Base-by-base conservation (phyloP, 805 yeast species). In the Starmerella gropengiesseri region DNA sequence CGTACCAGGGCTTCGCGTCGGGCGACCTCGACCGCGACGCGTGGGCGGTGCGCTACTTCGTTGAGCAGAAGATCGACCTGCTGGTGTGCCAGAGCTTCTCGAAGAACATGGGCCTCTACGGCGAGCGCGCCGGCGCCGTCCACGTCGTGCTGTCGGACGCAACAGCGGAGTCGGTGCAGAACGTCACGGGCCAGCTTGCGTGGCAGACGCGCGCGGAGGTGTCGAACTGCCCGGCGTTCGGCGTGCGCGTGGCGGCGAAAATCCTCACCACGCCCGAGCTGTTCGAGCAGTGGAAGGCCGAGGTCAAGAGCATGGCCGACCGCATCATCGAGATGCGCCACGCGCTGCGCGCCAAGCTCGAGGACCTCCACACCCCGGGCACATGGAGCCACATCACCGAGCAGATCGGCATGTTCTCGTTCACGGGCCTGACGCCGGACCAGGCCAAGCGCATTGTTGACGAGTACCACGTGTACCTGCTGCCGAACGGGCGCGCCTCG, bases 321-420 rank as follows among this genome's bases (percentile, higher is more conserved):
- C 75, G 97, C 59, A 89, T 91, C 60, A 68, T 66, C 49, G 62
- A 70, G 54, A 87, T 86, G 94, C 80, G 97, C 67, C 59, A 65
- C 25, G 71, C 69, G 16, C 71, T 89, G 56, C 73, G 78, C 59
- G 69, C 68, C 43, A 70, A 71, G 47, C 71, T 89, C 48, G 72
- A 71, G 39, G 62, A 64, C 41, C 73, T 83, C 49, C 65, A 66
- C 18, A 85, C 97, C 19, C 94, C 95, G 23, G 95, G 95, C 37
- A 74, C 69, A 55, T 89, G 97, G 97, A 81, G 76, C 53, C 97
- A 89, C 65, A 83, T 89, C 56, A 79, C 77, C 36, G 69, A 70
- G 50, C 98, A 91, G 69, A 81, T 83, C 49, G 98, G 98, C 55
- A 89, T 89, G 97, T 89, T 89, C 62, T 85, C 95, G 27, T 89